A percentile compares a stretch with the other conserved stretches of the same genome.
phyloP scores from a whole-genome alignment of 306 rosid genomes.

The Lotus japonicus region DNA sequence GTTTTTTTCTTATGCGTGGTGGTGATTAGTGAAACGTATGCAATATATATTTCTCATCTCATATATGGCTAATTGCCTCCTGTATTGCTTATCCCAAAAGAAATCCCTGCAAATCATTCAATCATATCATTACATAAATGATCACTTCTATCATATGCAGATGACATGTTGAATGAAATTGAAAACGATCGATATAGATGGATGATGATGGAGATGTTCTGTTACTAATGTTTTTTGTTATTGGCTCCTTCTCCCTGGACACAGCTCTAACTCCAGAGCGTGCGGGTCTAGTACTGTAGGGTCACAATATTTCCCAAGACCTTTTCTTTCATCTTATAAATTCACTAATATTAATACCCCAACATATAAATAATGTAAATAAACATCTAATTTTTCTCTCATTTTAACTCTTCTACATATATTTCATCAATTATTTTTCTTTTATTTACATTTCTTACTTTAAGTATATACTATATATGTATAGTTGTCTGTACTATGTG shows the following conservation, averaged over 20 bases:
- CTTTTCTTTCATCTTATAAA: too few relatives aligned
- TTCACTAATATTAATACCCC: too few relatives aligned
- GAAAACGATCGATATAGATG: background rate
- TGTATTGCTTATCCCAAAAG: background rate
- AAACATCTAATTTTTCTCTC: too few relatives aligned
- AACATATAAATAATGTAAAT: too few relatives aligned
- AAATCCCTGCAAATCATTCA: background rate
- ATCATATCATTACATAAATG: slow-evolving; percentile 10
- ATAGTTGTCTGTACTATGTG: too few relatives aligned
- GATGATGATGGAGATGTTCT: background rate
- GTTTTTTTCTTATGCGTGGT: background rate
- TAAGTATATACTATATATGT: too few relatives aligned
- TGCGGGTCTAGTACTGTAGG: slow-evolving; percentile 27
- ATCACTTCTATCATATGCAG: background rate
- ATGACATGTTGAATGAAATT: background rate
- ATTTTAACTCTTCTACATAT: too few relatives aligned
- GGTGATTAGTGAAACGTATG: slow-evolving; percentile 1
- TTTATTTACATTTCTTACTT: slow-evolving; percentile 21
- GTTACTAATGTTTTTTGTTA: slow-evolving; percentile 26
- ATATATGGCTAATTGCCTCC: background rate
- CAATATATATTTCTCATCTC: slow-evolving; percentile 1
- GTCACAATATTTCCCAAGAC: slow-evolving; percentile 31
- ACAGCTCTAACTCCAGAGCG: background rate
- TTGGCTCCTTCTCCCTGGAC: background rate
- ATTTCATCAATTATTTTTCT: too few relatives aligned